Evolutionary conservation across 2,329 filamentous ascomycete genomes (phyloP).

Genomic region (Scedosporium aurantiacum): DNA sequence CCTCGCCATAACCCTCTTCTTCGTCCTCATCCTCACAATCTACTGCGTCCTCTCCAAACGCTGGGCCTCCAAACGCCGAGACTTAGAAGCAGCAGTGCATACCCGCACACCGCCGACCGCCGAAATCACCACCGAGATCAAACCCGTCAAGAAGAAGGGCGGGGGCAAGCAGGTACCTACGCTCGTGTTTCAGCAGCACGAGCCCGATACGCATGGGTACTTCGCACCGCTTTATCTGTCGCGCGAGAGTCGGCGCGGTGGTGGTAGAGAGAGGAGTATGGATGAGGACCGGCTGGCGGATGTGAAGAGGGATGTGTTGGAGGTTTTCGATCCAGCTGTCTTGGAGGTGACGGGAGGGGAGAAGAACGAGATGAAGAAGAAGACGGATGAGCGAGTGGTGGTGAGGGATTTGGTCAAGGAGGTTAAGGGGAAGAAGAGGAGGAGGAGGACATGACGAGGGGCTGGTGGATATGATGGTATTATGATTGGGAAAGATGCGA

Average conservation of each 20-base stretch:
- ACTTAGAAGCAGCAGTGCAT: neutral
- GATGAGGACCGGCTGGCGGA: neutral
- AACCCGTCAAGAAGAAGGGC: neutral
- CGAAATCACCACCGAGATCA: neutral
- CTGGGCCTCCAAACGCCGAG: neutral
- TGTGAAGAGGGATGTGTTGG: constrained; percentile 1
- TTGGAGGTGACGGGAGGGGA: neutral
- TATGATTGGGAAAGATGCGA: neutral
- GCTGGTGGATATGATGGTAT: neutral
- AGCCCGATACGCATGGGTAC: constrained; percentile 6
- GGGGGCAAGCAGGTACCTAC: neutral
- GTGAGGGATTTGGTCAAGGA: neutral
- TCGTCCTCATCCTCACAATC: constrained; percentile 2
- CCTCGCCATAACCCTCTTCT: constrained; percentile 2
- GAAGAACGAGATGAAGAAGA: neutral
- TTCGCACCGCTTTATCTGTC: constrained; percentile 6
- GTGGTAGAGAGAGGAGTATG: neutral
- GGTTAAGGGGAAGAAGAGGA: neutral
- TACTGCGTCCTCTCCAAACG: constrained; percentile 5
- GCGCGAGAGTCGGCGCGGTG: neutral
- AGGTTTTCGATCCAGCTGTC: neutral
- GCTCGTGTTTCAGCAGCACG: constrained; percentile 7
- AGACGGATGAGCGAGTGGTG: neutral
- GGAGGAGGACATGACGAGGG: neutral
- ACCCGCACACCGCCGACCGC: neutral